These are phyloP conservation scores for Thoreauomyces humboldtii DNA, from an alignment of 192 early-diverging fungal genomes.

Conservation along the genomic window DNA sequence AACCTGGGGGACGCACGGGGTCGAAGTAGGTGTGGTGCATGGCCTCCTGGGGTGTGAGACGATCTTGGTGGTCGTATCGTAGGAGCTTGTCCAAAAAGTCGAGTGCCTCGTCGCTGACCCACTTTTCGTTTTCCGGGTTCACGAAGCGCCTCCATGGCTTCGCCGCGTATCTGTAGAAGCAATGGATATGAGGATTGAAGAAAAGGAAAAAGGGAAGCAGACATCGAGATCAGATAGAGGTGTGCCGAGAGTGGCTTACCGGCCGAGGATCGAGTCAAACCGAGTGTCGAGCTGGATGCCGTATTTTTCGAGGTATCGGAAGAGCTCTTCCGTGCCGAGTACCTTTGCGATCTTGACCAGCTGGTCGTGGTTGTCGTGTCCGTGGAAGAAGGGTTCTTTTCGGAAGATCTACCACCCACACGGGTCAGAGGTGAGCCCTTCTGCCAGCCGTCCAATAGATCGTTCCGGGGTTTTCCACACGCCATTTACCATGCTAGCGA, in stretches of 20 bases:
- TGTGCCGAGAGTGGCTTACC: no score
- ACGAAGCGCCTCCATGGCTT: slow-evolving; percentile 88
- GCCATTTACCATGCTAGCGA: slow-evolving; percentile 98
- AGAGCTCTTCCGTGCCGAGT: slow-evolving; percentile 93
- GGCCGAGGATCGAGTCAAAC: slow-evolving; percentile 91
- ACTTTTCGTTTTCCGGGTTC: slow-evolving; percentile 78
- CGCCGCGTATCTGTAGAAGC: slow-evolving; percentile 65
- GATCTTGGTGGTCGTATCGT: slow-evolving; percentile 92
- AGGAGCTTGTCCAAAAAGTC: slow-evolving; percentile 90
- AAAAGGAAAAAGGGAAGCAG: neutral
- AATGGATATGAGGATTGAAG: neutral
- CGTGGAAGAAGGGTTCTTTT: slow-evolving; percentile 99
- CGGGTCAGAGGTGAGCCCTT: no score
- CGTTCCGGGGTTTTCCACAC: no score
- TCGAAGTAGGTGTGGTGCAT: slow-evolving; percentile 92
- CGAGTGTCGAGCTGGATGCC: slow-evolving; percentile 86
- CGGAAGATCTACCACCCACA: slow-evolving; percentile 99
- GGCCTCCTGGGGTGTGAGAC: slow-evolving; percentile 82
- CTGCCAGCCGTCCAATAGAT: no score
- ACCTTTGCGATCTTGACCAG: slow-evolving; percentile 98
- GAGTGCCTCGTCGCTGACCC: slow-evolving; percentile 77
- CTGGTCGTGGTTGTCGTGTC: slow-evolving; percentile 98
- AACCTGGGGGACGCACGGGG: slow-evolving; percentile 30
- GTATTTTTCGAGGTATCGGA: slow-evolving; percentile 93
- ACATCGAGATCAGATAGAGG: no score